A percentile compares a stretch with the other conserved stretches of the same genome.
Conservation (phyloP, 176 grass and related monocot genomes). For the Paspalum vaginatum region DNA sequence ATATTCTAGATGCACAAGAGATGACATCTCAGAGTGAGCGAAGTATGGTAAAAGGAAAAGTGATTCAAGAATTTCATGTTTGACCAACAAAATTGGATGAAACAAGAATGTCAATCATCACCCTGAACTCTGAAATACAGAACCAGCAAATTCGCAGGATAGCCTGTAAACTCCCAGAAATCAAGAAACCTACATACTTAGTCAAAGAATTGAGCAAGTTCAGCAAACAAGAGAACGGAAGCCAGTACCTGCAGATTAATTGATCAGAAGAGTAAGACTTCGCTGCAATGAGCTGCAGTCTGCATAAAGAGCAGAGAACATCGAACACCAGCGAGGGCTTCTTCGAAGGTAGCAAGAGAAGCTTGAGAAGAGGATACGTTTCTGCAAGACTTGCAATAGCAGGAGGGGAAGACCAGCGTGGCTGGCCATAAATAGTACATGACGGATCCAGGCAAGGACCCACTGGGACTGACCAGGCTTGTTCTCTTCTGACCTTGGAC, state of each 20-base stretch:
- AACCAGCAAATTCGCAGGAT: background rate
- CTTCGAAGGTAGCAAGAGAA: conserved; percentile 4
- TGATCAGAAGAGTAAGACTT: background rate
- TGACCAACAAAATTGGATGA: background rate
- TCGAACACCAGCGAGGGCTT: background rate
- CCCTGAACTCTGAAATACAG: background rate
- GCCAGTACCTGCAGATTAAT: conserved; percentile 21
- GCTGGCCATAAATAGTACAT: conserved; percentile 18
- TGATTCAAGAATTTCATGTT: background rate
- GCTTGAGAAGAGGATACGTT: background rate
- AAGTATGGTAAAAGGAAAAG: background rate
- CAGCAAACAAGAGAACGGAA: conserved; percentile 23
- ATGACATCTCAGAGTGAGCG: background rate
- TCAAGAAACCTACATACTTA: background rate
- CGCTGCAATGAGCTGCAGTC: background rate
- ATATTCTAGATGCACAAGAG: conserved; percentile 21
- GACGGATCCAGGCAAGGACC: conserved; percentile 22
- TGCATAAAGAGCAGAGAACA: conserved; percentile 27
- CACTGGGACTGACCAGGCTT: conserved; percentile 34
- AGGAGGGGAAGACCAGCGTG: conserved; percentile 11
- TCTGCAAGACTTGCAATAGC: conserved; percentile 20
- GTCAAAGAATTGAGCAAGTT: background rate
- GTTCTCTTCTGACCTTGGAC: conserved; percentile 25
- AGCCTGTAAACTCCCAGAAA: background rate
- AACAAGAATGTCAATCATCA: background rate